Conservation (phyloP, 208 protist genomes). For the Leishmania major region DNA sequence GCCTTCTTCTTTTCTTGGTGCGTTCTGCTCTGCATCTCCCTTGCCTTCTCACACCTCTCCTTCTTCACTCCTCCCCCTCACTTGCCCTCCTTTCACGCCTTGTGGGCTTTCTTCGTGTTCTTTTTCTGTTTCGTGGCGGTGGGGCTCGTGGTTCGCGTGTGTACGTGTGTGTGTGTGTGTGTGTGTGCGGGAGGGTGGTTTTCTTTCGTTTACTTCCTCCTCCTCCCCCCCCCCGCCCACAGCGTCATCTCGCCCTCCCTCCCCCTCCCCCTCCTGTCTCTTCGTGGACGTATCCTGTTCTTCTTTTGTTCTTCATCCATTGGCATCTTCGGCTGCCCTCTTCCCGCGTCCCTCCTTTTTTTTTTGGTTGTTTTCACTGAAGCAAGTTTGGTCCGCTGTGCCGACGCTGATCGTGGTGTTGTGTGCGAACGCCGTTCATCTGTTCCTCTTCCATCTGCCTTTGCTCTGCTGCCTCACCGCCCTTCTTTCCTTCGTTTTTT, state of each 20-base stretch:
- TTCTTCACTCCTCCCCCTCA: neutral
- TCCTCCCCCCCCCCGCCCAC: neutral
- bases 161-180: neutral
- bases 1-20: neutral
- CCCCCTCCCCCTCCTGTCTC: neutral
- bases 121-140: neutral
- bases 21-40: neutral
- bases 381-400: neutral
- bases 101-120: neutral
- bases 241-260: neutral
- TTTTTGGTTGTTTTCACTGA: neutral
- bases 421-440: neutral
- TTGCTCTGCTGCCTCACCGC: neutral
- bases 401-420: neutral
- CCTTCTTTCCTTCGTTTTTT: neutral
- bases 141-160: neutral
- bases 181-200: neutral
- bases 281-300: neutral
- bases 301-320: neutral
- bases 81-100: neutral
- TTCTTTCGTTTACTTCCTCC: neutral
- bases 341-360: neutral
- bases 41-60: neutral
- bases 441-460: neutral
- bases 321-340: neutral